A percentile compares a stretch with the other conserved stretches of the same genome.
These are phyloP conservation scores for Marchantia polymorpha DNA, from an alignment of 225 moss, liverwort and hornwort genomes.

Conservation along the genomic window DNA sequence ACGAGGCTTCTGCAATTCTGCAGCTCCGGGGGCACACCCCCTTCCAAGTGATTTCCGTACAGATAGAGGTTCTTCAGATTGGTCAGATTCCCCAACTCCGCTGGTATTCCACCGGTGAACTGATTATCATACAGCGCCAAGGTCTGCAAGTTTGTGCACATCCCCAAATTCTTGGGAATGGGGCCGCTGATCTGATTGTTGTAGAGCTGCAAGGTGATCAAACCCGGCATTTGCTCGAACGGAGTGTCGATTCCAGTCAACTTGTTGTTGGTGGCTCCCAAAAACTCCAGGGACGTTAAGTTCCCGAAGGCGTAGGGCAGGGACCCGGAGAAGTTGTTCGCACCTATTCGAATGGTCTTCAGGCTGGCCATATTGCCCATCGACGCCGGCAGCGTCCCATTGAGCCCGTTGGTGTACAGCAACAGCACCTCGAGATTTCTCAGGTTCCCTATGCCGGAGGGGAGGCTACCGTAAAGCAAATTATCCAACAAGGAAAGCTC, in stretches of 20 bases:
- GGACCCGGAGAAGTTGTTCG: slow-evolving; percentile 21
- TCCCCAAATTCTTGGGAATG: slow-evolving; percentile 30
- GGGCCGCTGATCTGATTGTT: slow-evolving; percentile 27
- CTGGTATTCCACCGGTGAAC: slow-evolving; percentile 34
- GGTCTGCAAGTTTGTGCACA: slow-evolving; percentile 18
- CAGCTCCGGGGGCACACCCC: slow-evolving; percentile 29
- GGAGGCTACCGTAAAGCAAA: slow-evolving; percentile 22
- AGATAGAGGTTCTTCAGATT: slow-evolving; percentile 19
- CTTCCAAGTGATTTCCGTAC: slow-evolving; percentile 27
- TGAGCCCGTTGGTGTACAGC: slow-evolving; percentile 25
- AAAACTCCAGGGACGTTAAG: slow-evolving; percentile 2
- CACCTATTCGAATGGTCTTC: background rate
- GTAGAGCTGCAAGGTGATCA: slow-evolving; percentile 14
- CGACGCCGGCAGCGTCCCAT: slow-evolving; percentile 30
- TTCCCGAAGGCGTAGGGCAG: slow-evolving; percentile 25
- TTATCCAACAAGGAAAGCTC: slow-evolving; percentile 17
- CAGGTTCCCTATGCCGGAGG: slow-evolving; percentile 25
- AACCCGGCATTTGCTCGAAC: slow-evolving; percentile 17
- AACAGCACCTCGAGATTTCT: slow-evolving; percentile 6
- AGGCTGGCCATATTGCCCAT: slow-evolving; percentile 32
- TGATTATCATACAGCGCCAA: slow-evolving; percentile 27
- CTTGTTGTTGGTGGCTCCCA: slow-evolving; percentile 5
- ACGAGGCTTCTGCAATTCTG: slow-evolving; percentile 19
- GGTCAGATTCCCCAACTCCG: slow-evolving; percentile 34
- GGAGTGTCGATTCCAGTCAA: slow-evolving; percentile 18